These are phyloP conservation scores for Paralagenidium karlingii DNA, from an alignment of 352 stramenopile species.

Conservation along the genomic window DNA sequence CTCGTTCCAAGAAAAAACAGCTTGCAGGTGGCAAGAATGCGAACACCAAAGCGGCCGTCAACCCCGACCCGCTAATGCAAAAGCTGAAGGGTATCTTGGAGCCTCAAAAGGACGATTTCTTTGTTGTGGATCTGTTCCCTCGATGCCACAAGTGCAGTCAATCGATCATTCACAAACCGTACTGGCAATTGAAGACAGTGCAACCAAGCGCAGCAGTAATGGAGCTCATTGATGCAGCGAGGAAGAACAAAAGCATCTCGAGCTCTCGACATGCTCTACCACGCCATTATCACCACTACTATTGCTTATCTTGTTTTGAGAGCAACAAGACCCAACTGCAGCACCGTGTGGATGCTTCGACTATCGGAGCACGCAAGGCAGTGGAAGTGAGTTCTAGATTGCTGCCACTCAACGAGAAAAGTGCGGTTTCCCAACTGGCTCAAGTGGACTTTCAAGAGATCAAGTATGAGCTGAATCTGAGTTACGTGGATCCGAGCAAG, in stretches of 20 bases:
- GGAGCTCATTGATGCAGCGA: slow-evolving; percentile 66
- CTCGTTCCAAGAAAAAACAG: slow-evolving; percentile 2
- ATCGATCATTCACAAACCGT: slow-evolving; percentile 77
- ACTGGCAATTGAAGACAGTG: slow-evolving; percentile 72
- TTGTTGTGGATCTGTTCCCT: slow-evolving; percentile 93
- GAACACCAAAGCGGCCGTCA: slow-evolving; percentile 64
- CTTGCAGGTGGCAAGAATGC: slow-evolving; percentile 6
- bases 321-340: slow-evolving; percentile 61
- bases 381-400: slow-evolving; percentile 52
- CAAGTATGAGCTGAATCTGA: slow-evolving; percentile 48
- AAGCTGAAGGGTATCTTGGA: slow-evolving; percentile 96
- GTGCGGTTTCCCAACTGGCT: slow-evolving; percentile 32
- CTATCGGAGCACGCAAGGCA: slow-evolving; percentile 47
- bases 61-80: slow-evolving; percentile 93
- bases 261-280: slow-evolving; percentile 52
- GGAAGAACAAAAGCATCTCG: slow-evolving; percentile 54
- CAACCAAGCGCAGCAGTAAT: slow-evolving; percentile 42
- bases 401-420: slow-evolving; percentile 45
- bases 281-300: slow-evolving; percentile 77
- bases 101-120: slow-evolving; percentile 99
- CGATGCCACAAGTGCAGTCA: slow-evolving; percentile 81
- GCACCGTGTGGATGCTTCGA: slow-evolving; percentile 58
- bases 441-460: slow-evolving; percentile 75
- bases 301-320: slow-evolving; percentile 55
- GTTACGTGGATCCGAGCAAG: slow-evolving; percentile 32